Percentiles rank a stretch among this genome's conserved stretches.
Conservation (phyloP, 2,329 filamentous ascomycete species). For the Colletotrichum tropicale region DNA sequence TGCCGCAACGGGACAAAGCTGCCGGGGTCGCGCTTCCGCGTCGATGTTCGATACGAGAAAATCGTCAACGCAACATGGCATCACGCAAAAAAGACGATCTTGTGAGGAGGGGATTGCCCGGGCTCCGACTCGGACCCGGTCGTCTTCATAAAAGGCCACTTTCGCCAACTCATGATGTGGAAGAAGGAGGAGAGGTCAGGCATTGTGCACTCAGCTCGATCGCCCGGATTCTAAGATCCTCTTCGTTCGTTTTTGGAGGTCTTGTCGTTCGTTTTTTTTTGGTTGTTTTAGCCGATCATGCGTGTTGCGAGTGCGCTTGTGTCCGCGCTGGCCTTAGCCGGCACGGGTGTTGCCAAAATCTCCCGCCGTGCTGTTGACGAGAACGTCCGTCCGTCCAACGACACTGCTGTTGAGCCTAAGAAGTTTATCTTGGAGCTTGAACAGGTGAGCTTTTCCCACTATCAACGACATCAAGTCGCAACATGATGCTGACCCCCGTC, state of each 20-base stretch:
- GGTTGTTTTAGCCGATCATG: neutral
- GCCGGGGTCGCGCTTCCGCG: neutral
- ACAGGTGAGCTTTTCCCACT: neutral
- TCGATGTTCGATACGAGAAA: neutral
- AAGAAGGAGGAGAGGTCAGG: neutral
- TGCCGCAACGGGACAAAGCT: constrained; percentile 4
- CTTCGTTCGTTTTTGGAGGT: neutral
- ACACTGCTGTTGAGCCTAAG: constrained; percentile 5
- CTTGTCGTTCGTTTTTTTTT: neutral
- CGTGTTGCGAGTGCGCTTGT: constrained; percentile 3
- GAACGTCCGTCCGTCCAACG: neutral
- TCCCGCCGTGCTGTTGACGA: neutral
- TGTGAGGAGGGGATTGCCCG: neutral
- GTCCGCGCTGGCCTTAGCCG: constrained; percentile 13
- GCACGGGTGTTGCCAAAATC: neutral
- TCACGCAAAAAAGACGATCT: neutral
- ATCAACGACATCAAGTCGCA: too few relatives aligned
- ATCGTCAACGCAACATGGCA: constrained; percentile 5
- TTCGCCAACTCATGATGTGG: neutral
- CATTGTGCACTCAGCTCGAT: neutral
- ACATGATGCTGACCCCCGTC: neutral
- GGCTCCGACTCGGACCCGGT: neutral
- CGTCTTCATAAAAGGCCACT: neutral
- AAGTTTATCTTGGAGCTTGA: constrained; percentile 20
- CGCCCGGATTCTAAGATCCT: neutral